These are phyloP conservation scores for Fusarium compactum DNA, from an alignment of 2,329 filamentous ascomycete genomes.

Conservation along the genomic window DNA sequence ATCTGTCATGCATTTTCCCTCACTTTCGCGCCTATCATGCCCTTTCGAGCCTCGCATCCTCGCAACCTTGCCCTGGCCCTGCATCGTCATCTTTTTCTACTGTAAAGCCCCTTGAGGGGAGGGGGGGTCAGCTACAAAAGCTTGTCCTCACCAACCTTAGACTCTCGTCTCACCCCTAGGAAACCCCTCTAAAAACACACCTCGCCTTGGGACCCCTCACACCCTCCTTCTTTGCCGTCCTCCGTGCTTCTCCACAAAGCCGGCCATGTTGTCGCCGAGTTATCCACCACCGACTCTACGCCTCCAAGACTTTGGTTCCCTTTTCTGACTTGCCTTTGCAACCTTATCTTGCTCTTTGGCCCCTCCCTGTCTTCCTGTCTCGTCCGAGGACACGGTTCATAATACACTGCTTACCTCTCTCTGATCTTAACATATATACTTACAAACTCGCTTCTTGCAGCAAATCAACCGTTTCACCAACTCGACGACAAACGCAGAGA, in stretches of 20 bases:
- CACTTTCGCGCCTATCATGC: slow-evolving; percentile 28
- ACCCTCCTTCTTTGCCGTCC: slow-evolving; percentile 47
- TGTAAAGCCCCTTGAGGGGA: slow-evolving; percentile 39
- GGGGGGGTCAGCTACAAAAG: slow-evolving; percentile 45
- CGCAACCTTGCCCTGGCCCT: slow-evolving; percentile 32
- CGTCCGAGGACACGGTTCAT: slow-evolving; percentile 41
- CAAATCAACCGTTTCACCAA: slow-evolving; percentile 36
- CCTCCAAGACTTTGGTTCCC: slow-evolving; percentile 43
- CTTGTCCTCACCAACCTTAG: slow-evolving; percentile 50
- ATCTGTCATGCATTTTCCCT: slow-evolving; percentile 34
- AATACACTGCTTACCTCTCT: slow-evolving; percentile 35
- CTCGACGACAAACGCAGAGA: slow-evolving; percentile 39
- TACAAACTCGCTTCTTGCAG: slow-evolving; percentile 38
- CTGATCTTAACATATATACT: slow-evolving; percentile 3
- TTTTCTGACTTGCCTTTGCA: slow-evolving; percentile 45
- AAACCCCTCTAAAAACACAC: slow-evolving; percentile 8
- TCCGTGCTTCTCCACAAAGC: slow-evolving; percentile 48
- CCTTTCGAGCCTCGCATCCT: slow-evolving; percentile 13
- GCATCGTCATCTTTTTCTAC: slow-evolving; percentile 43
- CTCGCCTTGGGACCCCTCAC: slow-evolving; percentile 26
- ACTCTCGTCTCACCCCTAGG: slow-evolving; percentile 27
- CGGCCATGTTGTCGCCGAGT: slow-evolving; percentile 52
- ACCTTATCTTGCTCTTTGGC: slow-evolving; percentile 47
- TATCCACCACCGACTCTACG: slow-evolving; percentile 48
- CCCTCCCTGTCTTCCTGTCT: slow-evolving; percentile 40